Percentiles rank a stretch among this genome's conserved stretches.
Conservation (phyloP, 169 alveolate genomes). For the Plasmodium gonderi region DNA sequence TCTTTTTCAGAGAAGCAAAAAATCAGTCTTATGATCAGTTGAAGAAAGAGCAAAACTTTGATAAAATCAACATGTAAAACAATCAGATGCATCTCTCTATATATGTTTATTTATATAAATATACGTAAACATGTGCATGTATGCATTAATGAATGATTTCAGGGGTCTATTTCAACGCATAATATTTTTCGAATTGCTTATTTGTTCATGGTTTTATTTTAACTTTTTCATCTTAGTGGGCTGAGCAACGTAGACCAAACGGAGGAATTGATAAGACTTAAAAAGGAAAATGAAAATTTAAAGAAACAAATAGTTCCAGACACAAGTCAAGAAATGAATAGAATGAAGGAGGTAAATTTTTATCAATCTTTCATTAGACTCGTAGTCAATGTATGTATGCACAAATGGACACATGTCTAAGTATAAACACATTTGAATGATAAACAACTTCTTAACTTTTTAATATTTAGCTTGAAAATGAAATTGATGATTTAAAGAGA, state of each 20-base stretch:
- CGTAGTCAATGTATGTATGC: neutral
- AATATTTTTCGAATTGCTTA: constrained; percentile 3
- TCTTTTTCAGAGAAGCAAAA: constrained; percentile 37
- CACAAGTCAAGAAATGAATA: constrained; percentile 24
- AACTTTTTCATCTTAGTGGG: constrained; percentile 7
- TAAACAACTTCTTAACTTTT: neutral
- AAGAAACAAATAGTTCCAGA: constrained; percentile 17
- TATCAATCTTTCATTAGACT: neutral
- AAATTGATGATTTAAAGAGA: constrained; percentile 51
- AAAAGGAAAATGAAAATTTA: constrained; percentile 72
- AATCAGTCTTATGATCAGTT: constrained; percentile 33
- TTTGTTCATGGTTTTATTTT: neutral
- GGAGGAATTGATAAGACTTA: constrained; percentile 66
- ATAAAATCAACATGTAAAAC: constrained; percentile 64
- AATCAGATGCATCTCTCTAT: neutral
- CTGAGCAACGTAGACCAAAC: constrained; percentile 69
- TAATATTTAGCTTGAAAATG: constrained; percentile 52
- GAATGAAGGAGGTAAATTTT: constrained; percentile 27
- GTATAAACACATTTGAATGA: neutral
- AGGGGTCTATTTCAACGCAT: neutral
- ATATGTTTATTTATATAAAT: neutral
- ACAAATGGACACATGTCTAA: neutral
- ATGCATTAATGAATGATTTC: neutral
- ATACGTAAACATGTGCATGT: neutral
- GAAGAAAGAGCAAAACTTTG: constrained; percentile 49